A percentile compares a stretch with the other conserved stretches of the same genome.
Conservation (phyloP, 2,329 filamentous ascomycete genomes). For the Paramyrothecium sp. region DNA sequence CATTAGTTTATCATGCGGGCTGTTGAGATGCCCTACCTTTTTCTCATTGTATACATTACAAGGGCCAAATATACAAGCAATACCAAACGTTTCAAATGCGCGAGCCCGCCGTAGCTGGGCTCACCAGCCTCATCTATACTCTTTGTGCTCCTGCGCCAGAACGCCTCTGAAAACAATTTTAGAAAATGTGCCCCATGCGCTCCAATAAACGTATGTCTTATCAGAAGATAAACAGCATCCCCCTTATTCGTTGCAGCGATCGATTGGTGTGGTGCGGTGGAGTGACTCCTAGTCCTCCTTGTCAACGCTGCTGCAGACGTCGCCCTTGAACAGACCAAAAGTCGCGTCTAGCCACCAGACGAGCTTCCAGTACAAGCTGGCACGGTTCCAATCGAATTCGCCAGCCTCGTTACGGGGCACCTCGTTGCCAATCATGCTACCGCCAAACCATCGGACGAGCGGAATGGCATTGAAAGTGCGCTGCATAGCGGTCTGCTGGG, state of each 20-base stretch:
- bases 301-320: conserved; percentile 52
- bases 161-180: neutral
- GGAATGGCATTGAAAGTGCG: conserved; percentile 65
- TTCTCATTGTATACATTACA: conserved; percentile 6
- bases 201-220: neutral
- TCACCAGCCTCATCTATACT: neutral
- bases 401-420: conserved; percentile 72
- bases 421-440: conserved; percentile 70
- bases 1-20: neutral
- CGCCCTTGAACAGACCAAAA: conserved; percentile 58
- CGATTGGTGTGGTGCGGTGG: conserved; percentile 1
- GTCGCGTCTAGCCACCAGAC: conserved; percentile 62
- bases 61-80: neutral
- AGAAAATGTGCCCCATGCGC: neutral
- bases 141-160: neutral
- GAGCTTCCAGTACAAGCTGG: conserved; percentile 66
- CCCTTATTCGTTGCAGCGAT: neutral
- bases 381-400: conserved; percentile 72
- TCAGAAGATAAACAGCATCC: neutral
- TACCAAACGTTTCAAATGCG: neutral
- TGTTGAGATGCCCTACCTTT: neutral
- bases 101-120: neutral
- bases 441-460: conserved; percentile 70
- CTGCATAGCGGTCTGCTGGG: conserved; percentile 64
- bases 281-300: conserved; percentile 50